These are phyloP conservation scores for Meyerozyma smithsonii DNA, from an alignment of 1,139 yeast genomes.

Conservation along the genomic window DNA sequence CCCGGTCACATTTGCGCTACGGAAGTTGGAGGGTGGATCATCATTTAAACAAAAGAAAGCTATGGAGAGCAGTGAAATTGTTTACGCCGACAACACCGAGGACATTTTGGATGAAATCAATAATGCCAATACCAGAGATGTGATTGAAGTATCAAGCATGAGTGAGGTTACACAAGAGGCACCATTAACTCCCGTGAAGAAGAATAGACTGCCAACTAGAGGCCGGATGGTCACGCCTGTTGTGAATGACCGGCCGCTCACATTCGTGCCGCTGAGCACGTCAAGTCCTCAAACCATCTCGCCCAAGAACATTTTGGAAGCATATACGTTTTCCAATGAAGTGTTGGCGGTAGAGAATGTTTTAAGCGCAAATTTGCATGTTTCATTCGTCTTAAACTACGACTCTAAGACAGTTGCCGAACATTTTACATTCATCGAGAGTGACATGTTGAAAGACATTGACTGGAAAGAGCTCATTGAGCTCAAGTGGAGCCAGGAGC, in stretches of 20 bases:
- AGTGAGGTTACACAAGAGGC: constrained; percentile 21
- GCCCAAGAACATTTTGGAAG: constrained; percentile 35
- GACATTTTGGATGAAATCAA: constrained; percentile 39
- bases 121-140: constrained; percentile 40
- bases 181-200: constrained; percentile 25
- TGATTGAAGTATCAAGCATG: constrained; percentile 21
- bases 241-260: constrained; percentile 5
- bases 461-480: constrained; percentile 92
- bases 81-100: constrained; percentile 19
- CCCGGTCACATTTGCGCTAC: constrained; percentile 72
- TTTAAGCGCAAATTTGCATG: constrained; percentile 45
- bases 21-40: constrained; percentile 70
- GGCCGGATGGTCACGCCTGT: constrained; percentile 3
- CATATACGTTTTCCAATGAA: constrained; percentile 29
- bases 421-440: constrained; percentile 82
- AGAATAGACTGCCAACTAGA: constrained; percentile 5
- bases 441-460: constrained; percentile 75
- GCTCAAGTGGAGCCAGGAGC: constrained; percentile 63
- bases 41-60: constrained; percentile 2
- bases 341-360: constrained; percentile 31
- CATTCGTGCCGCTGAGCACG: not conserved
- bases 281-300: constrained; percentile 10
- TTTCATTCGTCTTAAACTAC: constrained; percentile 75
- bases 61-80: not conserved
- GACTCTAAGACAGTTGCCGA: constrained; percentile 63